These are phyloP conservation scores for Reutealis trisperma DNA, from an alignment of 345 rosid genomes.

Conservation along the genomic window DNA sequence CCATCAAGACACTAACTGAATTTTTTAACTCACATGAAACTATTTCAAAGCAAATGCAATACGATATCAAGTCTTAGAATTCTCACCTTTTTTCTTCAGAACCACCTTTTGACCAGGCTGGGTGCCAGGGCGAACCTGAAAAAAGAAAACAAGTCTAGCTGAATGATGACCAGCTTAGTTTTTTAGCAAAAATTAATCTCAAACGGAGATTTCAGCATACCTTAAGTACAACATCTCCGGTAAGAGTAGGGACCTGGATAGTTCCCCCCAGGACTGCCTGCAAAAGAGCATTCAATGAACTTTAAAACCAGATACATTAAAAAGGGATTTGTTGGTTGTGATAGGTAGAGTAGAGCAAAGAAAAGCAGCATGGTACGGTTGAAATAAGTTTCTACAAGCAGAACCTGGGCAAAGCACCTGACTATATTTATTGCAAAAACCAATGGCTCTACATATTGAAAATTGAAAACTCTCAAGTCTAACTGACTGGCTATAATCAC, in stretches of 20 bases:
- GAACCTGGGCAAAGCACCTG: not conserved
- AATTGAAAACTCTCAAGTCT: not conserved
- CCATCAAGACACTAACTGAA: not conserved
- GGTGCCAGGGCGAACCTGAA: slow-evolving; percentile 91
- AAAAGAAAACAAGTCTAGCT: not conserved
- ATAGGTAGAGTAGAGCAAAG: slow-evolving; percentile 4
- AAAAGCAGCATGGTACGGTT: not conserved
- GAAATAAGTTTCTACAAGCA: not conserved
- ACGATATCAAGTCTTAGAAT: not conserved
- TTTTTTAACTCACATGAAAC: slow-evolving; percentile 3
- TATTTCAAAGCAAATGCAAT: not conserved
- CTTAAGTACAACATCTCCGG: slow-evolving; percentile 98
- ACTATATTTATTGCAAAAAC: not conserved
- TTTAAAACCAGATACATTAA: not conserved
- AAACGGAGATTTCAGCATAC: slow-evolving; percentile 36
- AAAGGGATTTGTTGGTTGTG: not conserved
- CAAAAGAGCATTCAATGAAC: slow-evolving; percentile 16
- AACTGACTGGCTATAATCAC: slow-evolving; percentile 1
- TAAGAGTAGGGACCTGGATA: slow-evolving; percentile 92
- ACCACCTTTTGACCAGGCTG: slow-evolving; percentile 99
- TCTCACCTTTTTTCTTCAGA: slow-evolving; percentile 87
- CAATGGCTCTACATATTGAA: not conserved
- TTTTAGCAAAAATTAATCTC: not conserved
- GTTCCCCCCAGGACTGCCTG: slow-evolving; percentile 99
- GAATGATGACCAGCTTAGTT: not conserved